phyloP scores from a whole-genome alignment of 352 stramenopile species.

The Pythium aquatile region DNA sequence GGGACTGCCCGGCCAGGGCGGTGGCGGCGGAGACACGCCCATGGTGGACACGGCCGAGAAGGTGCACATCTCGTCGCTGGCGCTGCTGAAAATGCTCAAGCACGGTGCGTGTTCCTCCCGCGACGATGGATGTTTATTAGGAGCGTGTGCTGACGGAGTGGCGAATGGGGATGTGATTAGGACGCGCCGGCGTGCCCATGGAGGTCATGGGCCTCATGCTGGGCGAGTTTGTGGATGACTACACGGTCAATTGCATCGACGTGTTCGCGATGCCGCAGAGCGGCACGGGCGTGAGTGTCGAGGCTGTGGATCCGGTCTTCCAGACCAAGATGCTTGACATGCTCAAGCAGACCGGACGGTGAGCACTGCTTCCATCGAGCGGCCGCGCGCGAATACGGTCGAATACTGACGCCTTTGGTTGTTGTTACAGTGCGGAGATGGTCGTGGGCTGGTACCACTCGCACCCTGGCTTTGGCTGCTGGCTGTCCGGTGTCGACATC shows the following conservation, averaged over 20 bases:
- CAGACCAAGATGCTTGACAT: constrained; percentile 99
- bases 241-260: constrained; percentile 99
- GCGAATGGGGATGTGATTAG: constrained; percentile 33
- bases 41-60: constrained; percentile 98
- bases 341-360: constrained; percentile 97
- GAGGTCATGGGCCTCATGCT: constrained; percentile 99
- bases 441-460: constrained; percentile 99
- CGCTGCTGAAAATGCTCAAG: constrained; percentile 99
- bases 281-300: constrained; percentile 93
- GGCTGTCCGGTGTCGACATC: constrained; percentile 99
- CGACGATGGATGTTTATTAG: not conserved
- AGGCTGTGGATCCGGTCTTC: constrained; percentile 99
- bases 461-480: constrained; percentile 99
- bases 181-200: constrained; percentile 98
- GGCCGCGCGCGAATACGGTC: too few species aligned
- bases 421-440: constrained; percentile 79
- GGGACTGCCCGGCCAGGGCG: constrained; percentile 66
- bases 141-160: constrained; percentile 15
- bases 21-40: constrained; percentile 84
- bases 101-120: constrained; percentile 74
- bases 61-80: constrained; percentile 98
- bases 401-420: too few species aligned
- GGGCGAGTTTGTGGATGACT: constrained; percentile 99
- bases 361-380: not conserved
- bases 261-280: constrained; percentile 99